Conservation (phyloP, 257 asterid genomes). For the Datura wrightii region DNA sequence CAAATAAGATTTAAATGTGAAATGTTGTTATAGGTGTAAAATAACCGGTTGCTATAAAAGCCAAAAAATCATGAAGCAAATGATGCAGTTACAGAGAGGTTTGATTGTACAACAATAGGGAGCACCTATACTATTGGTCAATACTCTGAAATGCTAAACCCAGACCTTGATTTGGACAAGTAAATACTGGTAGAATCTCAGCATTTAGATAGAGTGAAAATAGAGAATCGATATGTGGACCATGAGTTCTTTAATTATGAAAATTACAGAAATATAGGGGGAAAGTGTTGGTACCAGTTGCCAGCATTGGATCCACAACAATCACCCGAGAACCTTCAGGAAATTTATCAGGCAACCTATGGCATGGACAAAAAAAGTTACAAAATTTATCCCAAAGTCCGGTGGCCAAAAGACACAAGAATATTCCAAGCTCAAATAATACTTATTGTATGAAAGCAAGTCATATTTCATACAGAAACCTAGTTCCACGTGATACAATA, state of each 20-base stretch:
- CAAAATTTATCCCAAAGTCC: constrained; percentile 1
- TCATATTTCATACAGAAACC: not conserved
- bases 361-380: constrained; percentile 12
- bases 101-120: not conserved
- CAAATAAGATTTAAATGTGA: too few species aligned
- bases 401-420: constrained; percentile 5
- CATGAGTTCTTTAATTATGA: not conserved
- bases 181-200: not conserved
- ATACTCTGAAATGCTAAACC: not conserved
- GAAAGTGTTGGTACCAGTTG: constrained; percentile 68
- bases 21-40: too few species aligned
- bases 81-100: too few species aligned
- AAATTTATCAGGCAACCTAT: constrained; percentile 88
- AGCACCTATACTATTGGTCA: not conserved
- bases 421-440: not conserved
- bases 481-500: not conserved
- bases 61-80: too few species aligned
- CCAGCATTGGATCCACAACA: constrained; percentile 96
- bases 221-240: not conserved
- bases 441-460: not conserved
- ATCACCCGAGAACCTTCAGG: constrained; percentile 85
- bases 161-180: not conserved
- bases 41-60: too few species aligned
- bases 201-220: not conserved
- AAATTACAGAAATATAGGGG: not conserved